Conservation (phyloP, 2,329 filamentous ascomycete genomes). For the Botrytis fragariae region DNA sequence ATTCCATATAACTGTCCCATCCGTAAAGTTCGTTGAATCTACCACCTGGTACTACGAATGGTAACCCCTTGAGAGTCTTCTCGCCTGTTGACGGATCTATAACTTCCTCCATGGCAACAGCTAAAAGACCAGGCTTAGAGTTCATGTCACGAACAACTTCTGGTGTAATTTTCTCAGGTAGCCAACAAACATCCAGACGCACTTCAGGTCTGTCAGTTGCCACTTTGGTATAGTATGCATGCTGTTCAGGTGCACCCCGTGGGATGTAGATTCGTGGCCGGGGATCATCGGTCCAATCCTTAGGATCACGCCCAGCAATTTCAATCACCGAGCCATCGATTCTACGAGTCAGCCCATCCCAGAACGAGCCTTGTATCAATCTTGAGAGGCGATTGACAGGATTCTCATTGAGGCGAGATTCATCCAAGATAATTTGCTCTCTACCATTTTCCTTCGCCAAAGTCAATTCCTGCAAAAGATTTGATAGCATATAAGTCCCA, state of each 20-base stretch:
- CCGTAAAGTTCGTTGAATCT: constrained; percentile 98
- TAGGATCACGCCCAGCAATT: constrained; percentile 82
- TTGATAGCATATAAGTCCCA: constrained; percentile 96
- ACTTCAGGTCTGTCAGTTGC: constrained; percentile 78
- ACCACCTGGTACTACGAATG: constrained; percentile 96
- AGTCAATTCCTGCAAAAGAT: constrained; percentile 90
- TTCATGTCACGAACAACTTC: constrained; percentile 83
- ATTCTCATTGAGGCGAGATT: constrained; percentile 90
- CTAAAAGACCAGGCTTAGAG: constrained; percentile 80
- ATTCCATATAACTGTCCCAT: constrained; percentile 99
- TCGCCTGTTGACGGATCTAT: constrained; percentile 65
- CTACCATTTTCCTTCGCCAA: constrained; percentile 88
- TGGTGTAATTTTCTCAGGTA: constrained; percentile 74
- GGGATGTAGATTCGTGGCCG: constrained; percentile 91
- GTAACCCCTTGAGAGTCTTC: constrained; percentile 72
- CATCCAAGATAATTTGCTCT: constrained; percentile 86
- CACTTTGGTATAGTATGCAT: constrained; percentile 82
- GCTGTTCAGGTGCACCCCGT: constrained; percentile 77
- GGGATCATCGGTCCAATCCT: constrained; percentile 91
- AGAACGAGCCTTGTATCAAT: constrained; percentile 86
- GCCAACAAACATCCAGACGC: constrained; percentile 78
- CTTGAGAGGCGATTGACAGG: constrained; percentile 84
- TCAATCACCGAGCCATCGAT: constrained; percentile 89
- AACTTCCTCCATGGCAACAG: constrained; percentile 81
- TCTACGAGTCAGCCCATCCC: constrained; percentile 83